phyloP scores from a whole-genome alignment of 1,284 basidiomycete species.

The Puccinia coronata region DNA sequence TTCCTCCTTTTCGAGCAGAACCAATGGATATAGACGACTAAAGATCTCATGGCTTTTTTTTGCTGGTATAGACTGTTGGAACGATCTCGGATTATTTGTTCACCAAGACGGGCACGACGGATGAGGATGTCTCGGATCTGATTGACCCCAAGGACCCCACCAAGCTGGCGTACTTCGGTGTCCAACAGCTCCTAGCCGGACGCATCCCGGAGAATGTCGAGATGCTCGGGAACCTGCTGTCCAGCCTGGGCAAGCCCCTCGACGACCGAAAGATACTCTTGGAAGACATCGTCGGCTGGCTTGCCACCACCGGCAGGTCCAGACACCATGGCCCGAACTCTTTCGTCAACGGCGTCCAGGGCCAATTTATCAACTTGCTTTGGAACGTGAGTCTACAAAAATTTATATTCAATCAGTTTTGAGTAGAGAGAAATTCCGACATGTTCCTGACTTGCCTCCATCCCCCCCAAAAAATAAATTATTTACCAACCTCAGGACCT shows the following conservation, averaged over 20 bases:
- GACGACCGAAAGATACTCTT: constrained; percentile 47
- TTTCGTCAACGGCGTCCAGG: constrained; percentile 44
- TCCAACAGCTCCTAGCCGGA: constrained; percentile 44
- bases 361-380: constrained; percentile 45
- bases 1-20: too few relatives aligned
- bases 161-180: constrained; percentile 25
- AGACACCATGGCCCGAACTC: constrained; percentile 31
- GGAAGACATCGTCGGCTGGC: constrained; percentile 44
- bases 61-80: constrained; percentile 37
- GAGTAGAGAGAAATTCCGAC: too few relatives aligned
- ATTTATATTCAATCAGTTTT: too few relatives aligned
- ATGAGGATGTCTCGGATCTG: constrained; percentile 26
- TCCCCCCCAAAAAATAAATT: too few relatives aligned
- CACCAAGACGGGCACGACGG: constrained; percentile 29
- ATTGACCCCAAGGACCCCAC: constrained; percentile 39
- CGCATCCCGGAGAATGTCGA: constrained; percentile 42
- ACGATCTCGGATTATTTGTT: constrained; percentile 41
- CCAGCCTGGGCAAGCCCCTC: constrained; percentile 31
- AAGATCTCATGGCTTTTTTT: too few relatives aligned
- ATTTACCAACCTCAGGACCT: constrained; percentile 35
- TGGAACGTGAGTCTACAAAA: constrained; percentile 40
- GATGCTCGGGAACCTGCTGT: constrained; percentile 13
- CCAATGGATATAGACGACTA: too few relatives aligned
- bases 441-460: too few relatives aligned
- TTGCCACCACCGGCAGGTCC: constrained; percentile 30